Conservation (phyloP, 2,329 filamentous ascomycete genomes). For the Cladosporium sp. region DNA sequence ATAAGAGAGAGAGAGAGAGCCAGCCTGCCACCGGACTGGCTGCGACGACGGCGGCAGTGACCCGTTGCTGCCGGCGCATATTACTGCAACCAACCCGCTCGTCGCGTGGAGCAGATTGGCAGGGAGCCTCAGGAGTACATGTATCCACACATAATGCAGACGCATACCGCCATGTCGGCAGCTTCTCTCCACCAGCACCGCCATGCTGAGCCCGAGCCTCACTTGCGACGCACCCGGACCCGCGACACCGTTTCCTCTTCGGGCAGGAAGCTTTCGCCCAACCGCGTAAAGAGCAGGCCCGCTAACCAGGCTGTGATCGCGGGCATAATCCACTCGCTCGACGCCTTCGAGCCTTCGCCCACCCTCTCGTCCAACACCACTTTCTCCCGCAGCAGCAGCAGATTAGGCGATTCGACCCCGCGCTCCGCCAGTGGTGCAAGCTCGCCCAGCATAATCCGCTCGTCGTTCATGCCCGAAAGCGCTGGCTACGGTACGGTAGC, state of each 20-base stretch:
- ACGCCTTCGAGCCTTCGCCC: conserved; percentile 35
- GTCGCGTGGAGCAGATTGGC: background rate
- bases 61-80: conserved; percentile 3
- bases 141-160: background rate
- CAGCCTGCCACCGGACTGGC: conserved; percentile 4
- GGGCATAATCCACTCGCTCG: conserved; percentile 62
- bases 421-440: conserved; percentile 28
- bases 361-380: conserved; percentile 23
- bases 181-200: conserved; percentile 5
- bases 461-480: conserved; percentile 19
- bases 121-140: background rate
- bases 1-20: conserved; percentile 6
- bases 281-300: conserved; percentile 42
- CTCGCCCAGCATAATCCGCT: conserved; percentile 21
- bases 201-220: background rate
- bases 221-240: conserved; percentile 10
- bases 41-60: background rate
- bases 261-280: conserved; percentile 23
- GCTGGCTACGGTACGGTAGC: conserved; percentile 56
- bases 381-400: conserved; percentile 26
- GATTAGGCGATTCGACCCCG: conserved; percentile 22
- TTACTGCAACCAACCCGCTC: background rate
- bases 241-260: conserved; percentile 5
- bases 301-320: conserved; percentile 69
- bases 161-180: background rate